Evolutionary conservation across 257 asterid genomes (phyloP), one percentile per base, ranked within the genome.

Genomic region (Buddleja alternifolia): DNA sequence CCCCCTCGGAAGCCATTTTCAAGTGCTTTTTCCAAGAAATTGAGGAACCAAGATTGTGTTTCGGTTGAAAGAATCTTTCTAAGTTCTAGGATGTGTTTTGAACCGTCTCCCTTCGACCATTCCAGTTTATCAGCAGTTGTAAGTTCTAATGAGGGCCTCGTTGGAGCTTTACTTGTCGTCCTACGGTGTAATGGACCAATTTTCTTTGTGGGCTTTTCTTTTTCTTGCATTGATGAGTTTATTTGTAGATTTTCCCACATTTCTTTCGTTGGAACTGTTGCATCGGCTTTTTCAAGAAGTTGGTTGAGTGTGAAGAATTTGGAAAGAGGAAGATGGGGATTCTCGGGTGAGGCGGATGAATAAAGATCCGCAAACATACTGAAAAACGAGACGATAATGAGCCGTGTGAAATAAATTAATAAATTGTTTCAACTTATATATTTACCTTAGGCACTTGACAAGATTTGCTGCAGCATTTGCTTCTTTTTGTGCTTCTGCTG

Each of bases 401-500:
- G 62, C 2, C 14, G 11, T 32, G 48, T 21, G 15, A 25, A 70
- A 37, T 44, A 70, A 16, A 65, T 6, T 15, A 5, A 29, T 29
- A 29, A 29, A 29, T 1, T 29, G 34, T 29, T 29, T 29, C 34
- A 29, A 54, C 1, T 20, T 6, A 9, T 40, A 10, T 66, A 32
- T 58, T 56, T 65, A 90, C 98, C 97, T 81, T 42, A 93, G 84
- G 88, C 92, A 88, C 57, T 82, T 85, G 65, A 85, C 82, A 63
- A 92, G 88, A 77, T 84, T 84, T 77, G 87, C 84, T 12, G 95
- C 93, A 59, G 78, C 59, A 44, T 78, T 80, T 24, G 97, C 98
- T 80, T 92, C 98, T 57, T 81, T 88, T 52, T 89, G 90, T 56
- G 98, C 98, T 81, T 87, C 90, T 51, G 84, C 84, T 50, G 94